Evolutionary conservation across 1,284 basidiomycete species (phyloP), one percentile per base, ranked within the genome.

Genomic region (Ceratobasidium papillatum): DNA sequence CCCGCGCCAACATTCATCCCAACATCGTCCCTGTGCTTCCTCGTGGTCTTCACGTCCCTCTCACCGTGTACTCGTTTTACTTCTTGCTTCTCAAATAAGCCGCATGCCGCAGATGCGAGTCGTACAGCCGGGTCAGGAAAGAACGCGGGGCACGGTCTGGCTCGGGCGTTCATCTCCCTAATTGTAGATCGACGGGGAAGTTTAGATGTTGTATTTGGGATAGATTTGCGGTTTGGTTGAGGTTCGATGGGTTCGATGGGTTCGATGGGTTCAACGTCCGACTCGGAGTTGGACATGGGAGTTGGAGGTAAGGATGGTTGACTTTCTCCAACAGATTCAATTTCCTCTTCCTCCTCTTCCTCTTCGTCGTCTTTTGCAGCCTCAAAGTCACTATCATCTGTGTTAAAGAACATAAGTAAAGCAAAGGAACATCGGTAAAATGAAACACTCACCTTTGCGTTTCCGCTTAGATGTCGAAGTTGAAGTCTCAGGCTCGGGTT

Each of bases 1-100:
- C 93, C 93, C 8, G 87, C 81, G 0, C 91, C 91, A 22, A 91
- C 86, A 78, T 71, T 71, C 52, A 59, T 71, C 8, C 66, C 66
- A 3, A 71, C 2, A 7, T 58, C 17, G 47, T 71, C 66, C 25
- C 66, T n/a, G 7, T 14, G 19, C 27, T 59, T 59, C 22, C 66
- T 58, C n/a, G 66, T 71, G 19, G 38, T 59, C n/a, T 43, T 41
- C 32, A 30, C 34, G 38, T 56, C 36, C 52, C 66, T 52, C 34
- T 71, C 19, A 11, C 51, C 66, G 11, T 11, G 22, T 11, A 38
- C 38, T 34, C 27, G 25, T 14, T 22, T 32, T 4, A 71, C 14
- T 9, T 19, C 38, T 47, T 58, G 52, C 22, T 19, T 52, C 27
- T 41, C 54, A 38, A 71, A 71, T 27, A 71, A 49, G 3, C 54